Evolutionary conservation across 805 yeast genomes (phyloP), one percentile per base, ranked within the genome.

Genomic region (Myxozyma geophila): DNA sequence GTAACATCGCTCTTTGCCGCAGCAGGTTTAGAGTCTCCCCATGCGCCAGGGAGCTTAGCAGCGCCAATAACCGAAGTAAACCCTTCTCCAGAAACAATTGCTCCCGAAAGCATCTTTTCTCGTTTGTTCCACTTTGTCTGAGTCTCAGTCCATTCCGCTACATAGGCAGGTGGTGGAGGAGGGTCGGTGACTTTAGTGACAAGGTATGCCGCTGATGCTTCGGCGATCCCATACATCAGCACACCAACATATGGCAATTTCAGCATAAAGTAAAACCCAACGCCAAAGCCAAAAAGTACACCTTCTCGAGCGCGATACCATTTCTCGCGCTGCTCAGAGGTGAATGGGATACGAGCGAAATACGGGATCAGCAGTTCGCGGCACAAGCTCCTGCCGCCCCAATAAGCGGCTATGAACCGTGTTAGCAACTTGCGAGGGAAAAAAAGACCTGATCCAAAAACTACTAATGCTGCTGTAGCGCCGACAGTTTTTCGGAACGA

Each of bases 261-360:
- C 59, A 83, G 72, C 54, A 83, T 71, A 59, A 75, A 66, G 67
- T 77, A 84, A 71, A 79, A 82, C 53, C 78, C 79, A 8, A 82
- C 70, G 2, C 87, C 84, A 67, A 84, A 84, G 6, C 87, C 88
- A 65, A 82, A 81, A 56, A 86, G 73, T 37, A 82, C 78, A 0
- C 87, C 88, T 59, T 82, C 84, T 46, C 88, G 77, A 13, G 84
- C 78, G 12, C 76, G 76, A 53, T 78, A 74, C 88, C 88, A 85
- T 58, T 76, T 79, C 17, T 77, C 74, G 48, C 77, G 76, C n/a
- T 74, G 67, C 5, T 70, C 71, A 19, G 51, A 44, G 4, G 80
- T 73, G 60, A 83, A 80, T 12, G 83, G 81, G 21, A 84, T 74
- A 12, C 82, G 74, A 9, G 76, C 69, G 71, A 85, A 82, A 71